Evolutionary conservation across 495 filamentous ascomycete species (phyloP).

Genomic region (Hyaloscypha bicolor): DNA sequence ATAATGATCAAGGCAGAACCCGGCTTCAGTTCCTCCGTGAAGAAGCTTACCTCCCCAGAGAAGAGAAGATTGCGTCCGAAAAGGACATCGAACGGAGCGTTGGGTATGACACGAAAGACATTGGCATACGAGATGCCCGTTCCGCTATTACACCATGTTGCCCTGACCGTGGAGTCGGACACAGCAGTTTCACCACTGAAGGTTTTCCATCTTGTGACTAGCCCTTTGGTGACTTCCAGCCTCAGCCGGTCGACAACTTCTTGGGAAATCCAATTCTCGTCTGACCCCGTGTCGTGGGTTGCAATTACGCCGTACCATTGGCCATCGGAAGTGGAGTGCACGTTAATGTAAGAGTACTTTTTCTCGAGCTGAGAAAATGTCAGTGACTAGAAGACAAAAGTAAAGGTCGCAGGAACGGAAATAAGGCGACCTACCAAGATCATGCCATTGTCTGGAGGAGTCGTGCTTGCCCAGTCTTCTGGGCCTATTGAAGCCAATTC

Average conservation of each 20-base stretch:
- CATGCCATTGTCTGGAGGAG: too few relatives aligned
- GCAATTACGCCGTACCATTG: slow-evolving; percentile 9
- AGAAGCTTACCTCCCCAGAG: slow-evolving; percentile 11
- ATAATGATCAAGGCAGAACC: too few relatives aligned
- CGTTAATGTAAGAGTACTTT: neutral
- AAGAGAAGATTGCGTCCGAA: slow-evolving; percentile 10
- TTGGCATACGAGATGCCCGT: neutral
- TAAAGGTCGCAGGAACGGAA: neutral
- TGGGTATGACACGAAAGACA: slow-evolving; percentile 6
- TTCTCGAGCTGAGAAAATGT: too few relatives aligned
- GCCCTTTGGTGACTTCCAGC: neutral
- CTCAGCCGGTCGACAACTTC: slow-evolving; percentile 1
- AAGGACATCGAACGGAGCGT: slow-evolving; percentile 10
- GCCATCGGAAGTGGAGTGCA: neutral
- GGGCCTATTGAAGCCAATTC: too few relatives aligned
- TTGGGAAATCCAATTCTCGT: slow-evolving; percentile 19
- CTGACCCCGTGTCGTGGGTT: slow-evolving; percentile 8
- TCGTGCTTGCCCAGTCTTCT: too few relatives aligned
- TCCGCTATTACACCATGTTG: slow-evolving; percentile 2
- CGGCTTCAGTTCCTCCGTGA: neutral
- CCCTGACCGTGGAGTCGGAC: neutral
- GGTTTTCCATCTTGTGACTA: neutral
- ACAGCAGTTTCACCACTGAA: neutral
- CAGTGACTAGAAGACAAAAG: neutral
- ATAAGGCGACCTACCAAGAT: too few relatives aligned